These are phyloP conservation scores for Tylopilus sp. DNA, from an alignment of 768 basidiomycete species.

Conservation along the genomic window DNA sequence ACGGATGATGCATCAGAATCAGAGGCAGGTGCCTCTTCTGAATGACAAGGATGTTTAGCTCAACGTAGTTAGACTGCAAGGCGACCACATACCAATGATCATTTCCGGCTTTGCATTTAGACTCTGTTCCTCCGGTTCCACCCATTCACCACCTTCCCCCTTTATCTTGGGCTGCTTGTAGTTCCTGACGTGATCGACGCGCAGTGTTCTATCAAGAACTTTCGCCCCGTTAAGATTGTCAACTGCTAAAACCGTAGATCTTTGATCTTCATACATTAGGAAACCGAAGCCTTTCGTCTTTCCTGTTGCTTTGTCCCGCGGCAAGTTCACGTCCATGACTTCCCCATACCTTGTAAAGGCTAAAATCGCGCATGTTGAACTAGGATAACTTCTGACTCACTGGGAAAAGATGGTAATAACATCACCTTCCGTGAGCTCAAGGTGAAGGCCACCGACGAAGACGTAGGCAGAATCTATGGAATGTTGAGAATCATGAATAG, in stretches of 20 bases:
- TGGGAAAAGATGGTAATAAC: constrained; percentile 97
- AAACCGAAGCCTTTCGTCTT: constrained; percentile 92
- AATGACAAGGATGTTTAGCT: constrained; percentile 6
- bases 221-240: constrained; percentile 97
- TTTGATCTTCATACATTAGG: constrained; percentile 98
- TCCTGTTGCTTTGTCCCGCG: constrained; percentile 89
- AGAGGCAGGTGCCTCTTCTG: constrained; percentile 53
- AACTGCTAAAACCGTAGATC: constrained; percentile 92
- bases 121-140: constrained; percentile 80
- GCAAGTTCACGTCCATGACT: constrained; percentile 91
- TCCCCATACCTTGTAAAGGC: constrained; percentile 78
- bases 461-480: constrained; percentile 87
- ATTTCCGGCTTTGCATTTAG: constrained; percentile 82
- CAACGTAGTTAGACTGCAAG: constrained; percentile 1
- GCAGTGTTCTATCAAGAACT: constrained; percentile 79
- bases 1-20: constrained; percentile 65
- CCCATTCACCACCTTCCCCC: constrained; percentile 80
- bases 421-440: constrained; percentile 94
- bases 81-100: constrained; percentile 49
- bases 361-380: not conserved
- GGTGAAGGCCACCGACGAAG: constrained; percentile 85
- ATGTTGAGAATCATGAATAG: constrained; percentile 3
- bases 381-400: constrained; percentile 45
- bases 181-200: constrained; percentile 89
- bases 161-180: constrained; percentile 85